Conservation (phyloP, 768 basidiomycete species). For the Clathrus columnatus region DNA sequence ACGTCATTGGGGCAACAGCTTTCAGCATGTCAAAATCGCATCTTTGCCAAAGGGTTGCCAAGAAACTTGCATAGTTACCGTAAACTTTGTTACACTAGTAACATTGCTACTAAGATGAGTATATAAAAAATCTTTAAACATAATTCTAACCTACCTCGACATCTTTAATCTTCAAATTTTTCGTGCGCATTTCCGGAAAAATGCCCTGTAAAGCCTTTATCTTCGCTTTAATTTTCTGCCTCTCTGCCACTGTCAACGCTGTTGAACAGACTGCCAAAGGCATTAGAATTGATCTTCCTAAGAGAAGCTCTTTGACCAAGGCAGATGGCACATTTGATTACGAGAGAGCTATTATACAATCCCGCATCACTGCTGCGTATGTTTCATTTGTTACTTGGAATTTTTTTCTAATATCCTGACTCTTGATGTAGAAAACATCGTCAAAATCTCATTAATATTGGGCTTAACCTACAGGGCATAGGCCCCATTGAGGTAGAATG, state of each 20-base stretch:
- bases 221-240: conserved; percentile 16
- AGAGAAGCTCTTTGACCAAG: conserved; percentile 20
- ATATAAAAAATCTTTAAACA: too few species aligned
- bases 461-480: conserved; percentile 22
- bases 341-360: conserved; percentile 20
- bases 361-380: conserved; percentile 20
- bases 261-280: conserved; percentile 10
- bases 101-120: too few species aligned
- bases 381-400: conserved; percentile 2
- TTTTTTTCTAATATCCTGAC: background rate
- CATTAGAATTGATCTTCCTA: conserved; percentile 17
- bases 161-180: too few species aligned
- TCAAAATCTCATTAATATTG: conserved; percentile 29
- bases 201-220: conserved; percentile 19
- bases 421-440: conserved; percentile 28
- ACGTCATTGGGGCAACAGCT: too few species aligned
- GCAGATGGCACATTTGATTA: conserved; percentile 24
- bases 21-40: too few species aligned
- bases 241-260: conserved; percentile 16
- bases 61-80: too few species aligned
- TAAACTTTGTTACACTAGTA: too few species aligned
- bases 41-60: too few species aligned
- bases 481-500: conserved; percentile 1
- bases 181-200: too few species aligned
- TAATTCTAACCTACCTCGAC: too few species aligned